Percentiles rank a stretch among this genome's conserved stretches.
Conservation (phyloP, 306 rosid genomes). For the Adenanthera pavonina region DNA sequence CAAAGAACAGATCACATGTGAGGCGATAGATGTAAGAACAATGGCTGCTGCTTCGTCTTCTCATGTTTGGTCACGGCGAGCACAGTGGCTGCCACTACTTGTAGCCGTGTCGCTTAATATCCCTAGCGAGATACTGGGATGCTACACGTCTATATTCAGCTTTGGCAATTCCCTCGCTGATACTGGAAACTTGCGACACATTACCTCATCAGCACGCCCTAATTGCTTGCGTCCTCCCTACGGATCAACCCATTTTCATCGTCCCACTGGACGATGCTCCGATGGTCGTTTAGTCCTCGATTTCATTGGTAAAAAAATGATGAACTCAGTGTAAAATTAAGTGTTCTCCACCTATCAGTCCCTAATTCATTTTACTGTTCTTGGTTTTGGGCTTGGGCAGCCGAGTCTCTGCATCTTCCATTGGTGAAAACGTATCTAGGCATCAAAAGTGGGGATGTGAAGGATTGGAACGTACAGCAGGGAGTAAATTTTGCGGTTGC, state of each 20-base stretch:
- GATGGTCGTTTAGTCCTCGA: slow-evolving; percentile 86
- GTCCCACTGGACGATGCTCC: slow-evolving; percentile 68
- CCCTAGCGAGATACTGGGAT: background rate
- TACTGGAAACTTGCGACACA: slow-evolving; percentile 54
- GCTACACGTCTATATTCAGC: slow-evolving; percentile 60
- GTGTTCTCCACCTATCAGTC: background rate
- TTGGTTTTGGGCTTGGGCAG: slow-evolving; percentile 37
- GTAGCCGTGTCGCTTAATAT: background rate
- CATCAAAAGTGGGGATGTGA: slow-evolving; percentile 23
- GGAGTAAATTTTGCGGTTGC: slow-evolving; percentile 68
- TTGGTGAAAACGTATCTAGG: slow-evolving; percentile 53
- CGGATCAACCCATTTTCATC: slow-evolving; percentile 68
- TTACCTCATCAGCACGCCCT: background rate
- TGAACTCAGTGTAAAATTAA: background rate
- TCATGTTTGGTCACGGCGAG: slow-evolving; percentile 4
- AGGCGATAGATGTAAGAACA: background rate
- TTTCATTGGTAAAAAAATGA: slow-evolving; percentile 60
- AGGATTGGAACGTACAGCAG: background rate
- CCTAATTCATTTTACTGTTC: background rate
- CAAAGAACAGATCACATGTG: background rate
- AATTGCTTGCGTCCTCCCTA: slow-evolving; percentile 52
- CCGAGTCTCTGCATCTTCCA: slow-evolving; percentile 53
- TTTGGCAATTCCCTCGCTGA: slow-evolving; percentile 71
- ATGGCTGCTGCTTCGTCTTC: background rate
- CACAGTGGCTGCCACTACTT: slow-evolving; percentile 9